Percentiles rank a stretch among this genome's conserved stretches.
Conservation (phyloP, 177 flowering plant species). For the Telopea speciosissima region DNA sequence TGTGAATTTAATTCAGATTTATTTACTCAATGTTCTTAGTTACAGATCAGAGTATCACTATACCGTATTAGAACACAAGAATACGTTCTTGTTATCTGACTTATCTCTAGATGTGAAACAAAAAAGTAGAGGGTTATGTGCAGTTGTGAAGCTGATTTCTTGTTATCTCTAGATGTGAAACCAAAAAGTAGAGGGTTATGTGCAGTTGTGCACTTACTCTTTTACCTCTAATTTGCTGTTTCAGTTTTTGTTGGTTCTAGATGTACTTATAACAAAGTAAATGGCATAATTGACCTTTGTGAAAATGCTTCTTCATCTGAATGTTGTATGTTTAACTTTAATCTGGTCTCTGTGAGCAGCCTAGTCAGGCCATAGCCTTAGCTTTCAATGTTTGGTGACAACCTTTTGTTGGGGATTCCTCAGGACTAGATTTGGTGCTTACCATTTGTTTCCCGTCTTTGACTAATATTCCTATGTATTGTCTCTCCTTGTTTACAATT, state of each 20-base stretch:
- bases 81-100: too few species aligned
- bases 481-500: neutral
- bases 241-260: neutral
- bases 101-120: too few species aligned
- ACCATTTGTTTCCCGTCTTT: neutral
- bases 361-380: neutral
- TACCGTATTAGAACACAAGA: too few species aligned
- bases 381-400: neutral
- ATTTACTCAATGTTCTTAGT: neutral
- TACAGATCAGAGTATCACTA: too few species aligned
- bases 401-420: neutral
- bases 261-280: neutral
- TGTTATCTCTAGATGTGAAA: too few species aligned
- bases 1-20: slow-evolving; percentile 13
- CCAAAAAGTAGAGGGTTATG: too few species aligned
- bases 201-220: too few species aligned
- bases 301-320: neutral
- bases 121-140: too few species aligned
- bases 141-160: too few species aligned
- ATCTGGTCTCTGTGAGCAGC: neutral
- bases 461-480: neutral
- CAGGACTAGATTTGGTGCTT: neutral
- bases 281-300: neutral
- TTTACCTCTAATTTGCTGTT: neutral
- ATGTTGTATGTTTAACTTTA: neutral